Percentiles rank a stretch among this genome's conserved stretches.
Evolutionary conservation across 495 filamentous ascomycete genomes (phyloP).

Genomic region (Hypoxylon cercidicola): DNA sequence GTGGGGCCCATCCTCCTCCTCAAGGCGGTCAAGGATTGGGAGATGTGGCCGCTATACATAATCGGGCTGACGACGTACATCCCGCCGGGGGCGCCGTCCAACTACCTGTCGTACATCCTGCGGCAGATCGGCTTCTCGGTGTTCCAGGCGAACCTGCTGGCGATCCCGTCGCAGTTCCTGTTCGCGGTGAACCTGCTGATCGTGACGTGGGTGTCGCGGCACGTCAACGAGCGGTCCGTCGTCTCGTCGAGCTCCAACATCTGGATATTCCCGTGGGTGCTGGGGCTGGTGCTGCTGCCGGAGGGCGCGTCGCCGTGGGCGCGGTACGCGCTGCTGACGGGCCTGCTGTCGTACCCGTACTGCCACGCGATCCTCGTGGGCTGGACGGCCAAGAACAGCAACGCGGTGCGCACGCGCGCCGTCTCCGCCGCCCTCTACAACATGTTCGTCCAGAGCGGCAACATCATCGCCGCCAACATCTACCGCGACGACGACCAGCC

Average conservation of each 20-base stretch:
- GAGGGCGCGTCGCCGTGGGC: constrained; percentile 57
- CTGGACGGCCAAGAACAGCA: constrained; percentile 69
- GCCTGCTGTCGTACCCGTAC: constrained; percentile 69
- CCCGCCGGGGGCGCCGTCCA: constrained; percentile 56
- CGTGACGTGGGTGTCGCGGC: constrained; percentile 65
- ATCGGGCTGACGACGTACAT: constrained; percentile 64
- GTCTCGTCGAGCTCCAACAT: constrained; percentile 62
- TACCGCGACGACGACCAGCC: constrained; percentile 67
- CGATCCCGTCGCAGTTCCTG: constrained; percentile 61
- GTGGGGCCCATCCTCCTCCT: constrained; percentile 59
- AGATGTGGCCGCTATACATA: constrained; percentile 69
- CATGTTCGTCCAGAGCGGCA: constrained; percentile 58
- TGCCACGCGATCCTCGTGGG: constrained; percentile 70
- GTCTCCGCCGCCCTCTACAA: constrained; percentile 65
- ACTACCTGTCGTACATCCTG: constrained; percentile 62
- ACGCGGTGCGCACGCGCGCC: constrained; percentile 70
- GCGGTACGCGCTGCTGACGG: constrained; percentile 61
- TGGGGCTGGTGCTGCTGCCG: constrained; percentile 60
- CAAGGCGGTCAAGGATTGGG: constrained; percentile 62
- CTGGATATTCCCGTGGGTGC: constrained; percentile 66
- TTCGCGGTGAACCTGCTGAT: constrained; percentile 56
- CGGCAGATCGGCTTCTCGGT: constrained; percentile 61
- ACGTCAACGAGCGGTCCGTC: constrained; percentile 63
- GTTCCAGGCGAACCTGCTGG: constrained; percentile 65
- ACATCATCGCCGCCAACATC: constrained; percentile 63